These are phyloP conservation scores for Stromatinia cepivora DNA, from an alignment of 2,329 filamentous ascomycete genomes.

Conservation along the genomic window DNA sequence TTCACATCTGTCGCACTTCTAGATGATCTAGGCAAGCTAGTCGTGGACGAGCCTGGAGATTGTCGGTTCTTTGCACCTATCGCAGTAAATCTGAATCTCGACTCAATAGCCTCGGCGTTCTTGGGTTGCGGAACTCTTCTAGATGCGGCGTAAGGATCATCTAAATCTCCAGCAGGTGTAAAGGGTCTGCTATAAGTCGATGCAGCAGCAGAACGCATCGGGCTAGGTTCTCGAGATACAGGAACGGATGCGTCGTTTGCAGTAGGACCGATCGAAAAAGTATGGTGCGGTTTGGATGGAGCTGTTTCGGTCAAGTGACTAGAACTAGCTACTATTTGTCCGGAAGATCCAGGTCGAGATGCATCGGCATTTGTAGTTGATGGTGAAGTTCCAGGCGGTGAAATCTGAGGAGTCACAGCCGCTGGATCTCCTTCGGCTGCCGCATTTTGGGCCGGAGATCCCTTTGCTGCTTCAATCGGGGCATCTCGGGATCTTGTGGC, in stretches of 20 bases:
- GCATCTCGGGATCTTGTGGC: conserved; percentile 65
- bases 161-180: conserved; percentile 74
- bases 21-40: conserved; percentile 50
- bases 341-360: conserved; percentile 41
- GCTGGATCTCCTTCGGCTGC: conserved; percentile 45
- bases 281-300: conserved; percentile 31
- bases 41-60: conserved; percentile 55
- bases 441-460: conserved; percentile 42
- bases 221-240: conserved; percentile 61
- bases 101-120: conserved; percentile 68
- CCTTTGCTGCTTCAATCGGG: conserved; percentile 37
- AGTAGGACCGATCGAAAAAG: conserved; percentile 40
- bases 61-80: conserved; percentile 68
- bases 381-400: conserved; percentile 54
- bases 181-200: conserved; percentile 71
- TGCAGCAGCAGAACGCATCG: conserved; percentile 62
- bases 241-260: conserved; percentile 51
- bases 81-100: conserved; percentile 72
- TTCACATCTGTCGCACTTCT: conserved; percentile 43
- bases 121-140: conserved; percentile 70
- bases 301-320: conserved; percentile 31
- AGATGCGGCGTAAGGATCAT: conserved; percentile 85
- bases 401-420: conserved; percentile 70
- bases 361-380: conserved; percentile 40
- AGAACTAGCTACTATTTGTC: conserved; percentile 34